Evolutionary conservation across 208 protist genomes (phyloP).

Genomic region (Leishmania tarentolae): DNA sequence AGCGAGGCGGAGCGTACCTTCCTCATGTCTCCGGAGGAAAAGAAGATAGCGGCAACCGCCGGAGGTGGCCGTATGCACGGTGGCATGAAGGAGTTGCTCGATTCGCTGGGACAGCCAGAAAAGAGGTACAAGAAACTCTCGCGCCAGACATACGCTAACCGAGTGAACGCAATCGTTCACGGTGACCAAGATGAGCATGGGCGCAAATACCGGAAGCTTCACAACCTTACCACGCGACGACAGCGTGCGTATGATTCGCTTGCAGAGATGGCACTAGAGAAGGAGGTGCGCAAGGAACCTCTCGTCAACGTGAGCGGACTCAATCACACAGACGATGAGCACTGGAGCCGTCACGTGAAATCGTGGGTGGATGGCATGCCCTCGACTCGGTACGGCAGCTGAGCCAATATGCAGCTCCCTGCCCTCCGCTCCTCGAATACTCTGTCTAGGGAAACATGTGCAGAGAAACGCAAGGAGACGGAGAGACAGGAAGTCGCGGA

Average conservation of each 20-base stretch:
- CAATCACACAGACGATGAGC: slow-evolving; percentile 58
- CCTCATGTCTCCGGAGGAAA: slow-evolving; percentile 57
- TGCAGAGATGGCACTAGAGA: slow-evolving; percentile 73
- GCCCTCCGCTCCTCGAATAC: background rate
- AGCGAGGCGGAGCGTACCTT: slow-evolving; percentile 70
- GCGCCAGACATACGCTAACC: slow-evolving; percentile 81
- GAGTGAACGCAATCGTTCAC: slow-evolving; percentile 85
- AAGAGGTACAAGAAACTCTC: slow-evolving; percentile 84
- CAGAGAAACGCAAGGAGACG: no score
- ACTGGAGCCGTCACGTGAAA: slow-evolving; percentile 55
- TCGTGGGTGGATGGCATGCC: slow-evolving; percentile 67
- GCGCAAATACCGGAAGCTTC: slow-evolving; percentile 70
- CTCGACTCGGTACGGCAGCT: slow-evolving; percentile 42
- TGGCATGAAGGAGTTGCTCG: slow-evolving; percentile 63
- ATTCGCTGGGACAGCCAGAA: slow-evolving; percentile 39
- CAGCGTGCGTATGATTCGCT: slow-evolving; percentile 69
- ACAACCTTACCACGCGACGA: slow-evolving; percentile 43
- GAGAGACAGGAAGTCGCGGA: no score
- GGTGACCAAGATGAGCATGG: slow-evolving; percentile 89
- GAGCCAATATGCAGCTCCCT: background rate
- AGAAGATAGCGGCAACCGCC: slow-evolving; percentile 21
- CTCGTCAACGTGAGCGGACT: slow-evolving; percentile 44
- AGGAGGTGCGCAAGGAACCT: slow-evolving; percentile 78
- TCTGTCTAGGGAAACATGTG: background rate
- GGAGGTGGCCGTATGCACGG: slow-evolving; percentile 18